Percentiles rank a stretch among this genome's conserved stretches.
These are phyloP conservation scores for Boletellus ananas DNA, from an alignment of 768 basidiomycete species.

Conservation along the genomic window DNA sequence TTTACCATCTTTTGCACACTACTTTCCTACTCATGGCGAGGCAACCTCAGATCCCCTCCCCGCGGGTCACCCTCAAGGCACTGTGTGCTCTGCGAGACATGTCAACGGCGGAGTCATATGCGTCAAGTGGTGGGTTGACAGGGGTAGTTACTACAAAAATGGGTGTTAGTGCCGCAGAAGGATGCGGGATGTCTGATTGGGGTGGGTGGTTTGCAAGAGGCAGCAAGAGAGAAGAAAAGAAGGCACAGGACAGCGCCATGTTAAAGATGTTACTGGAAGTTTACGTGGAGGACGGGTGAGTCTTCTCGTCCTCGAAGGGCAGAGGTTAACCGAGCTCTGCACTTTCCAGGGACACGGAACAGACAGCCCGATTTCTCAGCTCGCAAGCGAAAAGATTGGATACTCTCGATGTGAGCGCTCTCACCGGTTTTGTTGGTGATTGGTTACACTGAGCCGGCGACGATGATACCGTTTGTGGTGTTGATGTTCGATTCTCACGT, in stretches of 20 bases:
- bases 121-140: constrained; percentile 65
- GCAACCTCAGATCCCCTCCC: constrained; percentile 5
- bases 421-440: not conserved
- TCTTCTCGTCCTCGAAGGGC: constrained; percentile 6
- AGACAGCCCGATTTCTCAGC: constrained; percentile 67
- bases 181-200: constrained; percentile 40
- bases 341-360: constrained; percentile 46
- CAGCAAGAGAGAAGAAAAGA: constrained; percentile 43
- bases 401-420: constrained; percentile 60
- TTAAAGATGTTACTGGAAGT: constrained; percentile 73
- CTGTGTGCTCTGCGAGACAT: constrained; percentile 71
- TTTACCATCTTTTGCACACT: not conserved
- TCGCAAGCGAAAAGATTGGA: constrained; percentile 80
- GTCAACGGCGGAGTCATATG: constrained; percentile 81
- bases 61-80: constrained; percentile 50
- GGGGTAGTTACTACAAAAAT: constrained; percentile 58
- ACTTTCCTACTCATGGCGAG: not conserved
- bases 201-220: constrained; percentile 37
- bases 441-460: not conserved
- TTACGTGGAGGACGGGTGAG: constrained; percentile 76
- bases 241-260: constrained; percentile 49
- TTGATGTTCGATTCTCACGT: not conserved
- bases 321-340: not conserved
- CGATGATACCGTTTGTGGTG: not conserved
- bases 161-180: constrained; percentile 52